Evolutionary conservation across 768 basidiomycete species (phyloP), one percentile per base, ranked within the genome.

Genomic region (Gelatoporia subvermispora): DNA sequence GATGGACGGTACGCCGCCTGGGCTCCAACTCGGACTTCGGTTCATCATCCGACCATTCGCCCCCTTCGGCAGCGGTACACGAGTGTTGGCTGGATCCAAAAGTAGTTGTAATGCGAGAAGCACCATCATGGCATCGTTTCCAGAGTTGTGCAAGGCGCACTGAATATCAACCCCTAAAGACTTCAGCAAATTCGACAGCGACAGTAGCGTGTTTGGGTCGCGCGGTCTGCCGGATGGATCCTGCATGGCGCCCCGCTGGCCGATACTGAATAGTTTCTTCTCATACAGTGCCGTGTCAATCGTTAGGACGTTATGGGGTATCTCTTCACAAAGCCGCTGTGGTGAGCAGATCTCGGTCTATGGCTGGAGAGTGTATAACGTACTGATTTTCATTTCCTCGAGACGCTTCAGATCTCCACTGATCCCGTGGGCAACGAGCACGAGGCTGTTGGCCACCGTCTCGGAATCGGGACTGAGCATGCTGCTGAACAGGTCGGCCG

Each of bases 301-400:
- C 20, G 79, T 60, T 37, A 89, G 75, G 45, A 85, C 63, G 60
- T 92, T 92, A 57, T 78, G 78, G 0, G 88, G 89, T 21, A 91
- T 63, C 65, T 80, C 88, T 90, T 58, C 16, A 43, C 23, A 36
- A 23, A 34, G 38, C 43, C 43, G 37, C 43, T 31, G 41, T 40
- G 22, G 35, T 16, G 22, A 42, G 43, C 39, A 5, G 34, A 49
- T 35, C 35, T 17, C 8, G 23, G 24, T 21, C 22, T 3, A 49
- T 43, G 28, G 40, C 51, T 31, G 39, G 41, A 39, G 44, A 43
- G 40, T 17, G 21, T 40, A 45, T 35, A 36, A 65, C 85, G 59
- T 60, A 90, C 88, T 85, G 60, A 90, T 86, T 66, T 81, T 82
- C 78, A 90, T 83, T 41, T 89, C 86, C 45, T 87, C 84, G 34